These are phyloP conservation scores for Tetrastigma voinierianum DNA, from an alignment of 164 flowering plant species.

Conservation along the genomic window DNA sequence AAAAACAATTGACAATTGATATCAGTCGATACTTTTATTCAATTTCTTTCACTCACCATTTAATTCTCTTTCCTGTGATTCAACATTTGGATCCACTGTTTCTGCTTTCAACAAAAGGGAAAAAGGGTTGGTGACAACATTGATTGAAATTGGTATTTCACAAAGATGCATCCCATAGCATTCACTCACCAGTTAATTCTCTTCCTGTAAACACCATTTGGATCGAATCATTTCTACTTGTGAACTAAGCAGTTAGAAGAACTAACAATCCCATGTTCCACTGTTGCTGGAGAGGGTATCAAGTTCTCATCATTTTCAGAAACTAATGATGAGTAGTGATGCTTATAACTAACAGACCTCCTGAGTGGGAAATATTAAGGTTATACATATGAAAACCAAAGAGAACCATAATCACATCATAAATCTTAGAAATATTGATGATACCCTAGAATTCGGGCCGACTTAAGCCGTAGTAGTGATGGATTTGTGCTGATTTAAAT, in stretches of 20 bases:
- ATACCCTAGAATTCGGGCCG: slow-evolving; percentile 67
- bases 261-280: slow-evolving; percentile 19
- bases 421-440: slow-evolving; percentile 2
- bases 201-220: slow-evolving; percentile 22
- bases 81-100: slow-evolving; percentile 10
- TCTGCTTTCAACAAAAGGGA: slow-evolving; percentile 11
- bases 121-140: neutral
- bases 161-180: slow-evolving; percentile 5
- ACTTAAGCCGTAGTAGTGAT: slow-evolving; percentile 36
- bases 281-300: slow-evolving; percentile 36
- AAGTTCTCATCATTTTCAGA: slow-evolving; percentile 23
- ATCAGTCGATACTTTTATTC: slow-evolving; percentile 3
- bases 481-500: slow-evolving; percentile 18
- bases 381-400: neutral
- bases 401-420: neutral
- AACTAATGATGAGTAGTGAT: slow-evolving; percentile 19
- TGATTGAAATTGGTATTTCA: neutral
- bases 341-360: slow-evolving; percentile 38
- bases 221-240: slow-evolving; percentile 12
- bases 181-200: slow-evolving; percentile 38
- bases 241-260: slow-evolving; percentile 12
- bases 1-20: neutral
- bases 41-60: slow-evolving; percentile 33
- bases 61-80: slow-evolving; percentile 25
- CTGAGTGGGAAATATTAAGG: slow-evolving; percentile 24